Evolutionary conservation across 106 monocot genomes (phyloP), one percentile per base, ranked within the genome.

Genomic region (Phalaenopsis equestris): DNA sequence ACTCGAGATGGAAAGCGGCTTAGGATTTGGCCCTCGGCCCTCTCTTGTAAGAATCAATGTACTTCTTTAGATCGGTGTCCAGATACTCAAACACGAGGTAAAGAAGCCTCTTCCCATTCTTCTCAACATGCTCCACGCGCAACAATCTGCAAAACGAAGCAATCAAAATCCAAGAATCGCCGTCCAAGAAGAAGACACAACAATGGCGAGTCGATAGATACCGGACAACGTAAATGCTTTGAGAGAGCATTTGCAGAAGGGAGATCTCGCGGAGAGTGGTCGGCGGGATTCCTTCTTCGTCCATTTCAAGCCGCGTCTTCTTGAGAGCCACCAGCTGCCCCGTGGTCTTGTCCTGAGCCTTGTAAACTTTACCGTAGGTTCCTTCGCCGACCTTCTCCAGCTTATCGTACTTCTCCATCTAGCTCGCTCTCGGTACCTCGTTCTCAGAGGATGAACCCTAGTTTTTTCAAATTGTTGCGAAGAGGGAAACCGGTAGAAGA

Each of bases 281-380:
- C 56, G 95, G 99, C 0, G 99, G 99, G 82, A 99, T 99, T 5
- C 99, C 99, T 57, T 99, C 99, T 84, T 99, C 95, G 82, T 95
- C 91, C 95, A 99, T 93, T 81, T 99, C 91, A 41, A 99, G 91
- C 24, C 99, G 84, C 7, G 95, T 95, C 88, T 99, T 99, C 91
- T 99, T 99, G 76, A 99, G 90, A 8, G 99, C 99, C 73, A 99
- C 99, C 67, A 99, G 88, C 77, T 91, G 89, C 48, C 99, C 95
- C 42, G 95, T 95, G 24, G 78, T 81, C 89, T 87, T 90, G 83
- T 99, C 99, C 87, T 85, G 79, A 42, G 95, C 99, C 84, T 99
- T 99, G 91, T 95, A 99, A 52, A 99, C 99, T 88, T 99, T 99
- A n/a, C 99, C 99, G 81, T 99, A 99, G 24, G 99, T 95, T 55